Base-by-base conservation (phyloP, 1,284 basidiomycete genomes). In the Moniliophthora roreri region DNA sequence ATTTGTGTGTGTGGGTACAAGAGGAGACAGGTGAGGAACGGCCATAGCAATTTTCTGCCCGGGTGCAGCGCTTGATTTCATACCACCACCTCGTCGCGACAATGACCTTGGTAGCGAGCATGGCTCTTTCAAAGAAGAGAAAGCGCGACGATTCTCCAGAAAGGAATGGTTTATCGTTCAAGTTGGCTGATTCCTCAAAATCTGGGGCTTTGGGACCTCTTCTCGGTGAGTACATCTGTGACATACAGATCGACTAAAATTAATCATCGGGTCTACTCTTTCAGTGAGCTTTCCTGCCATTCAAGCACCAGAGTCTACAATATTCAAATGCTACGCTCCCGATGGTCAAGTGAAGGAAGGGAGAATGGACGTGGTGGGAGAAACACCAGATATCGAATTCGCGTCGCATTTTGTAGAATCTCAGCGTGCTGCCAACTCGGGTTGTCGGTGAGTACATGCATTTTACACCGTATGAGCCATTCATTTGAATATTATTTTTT, bases 231-330 rank as follows among this genome's bases (percentile, higher is more conserved):
- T 71, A 51, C 26, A 45, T 24, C 34, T 40, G 8, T 1, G 18
- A 38, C 21, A 18, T 36, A 48, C 55, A 60, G 60, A 47, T 53
- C 38, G 49, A 52, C 49, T 57, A 52, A 57, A 24, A 36, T 50
- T 47, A n/a, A n/a, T n/a, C n/a, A n/a, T n/a, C n/a, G n/a, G n/a
- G n/a, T n/a, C n/a, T 55, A 26, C 34, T 58, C 50, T 52, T 44
- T 18, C 66, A 94, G 91, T 83, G 54, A 87, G 83, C 67, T 93
- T 90, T 66, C 91, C 91, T 28, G 82, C 85, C 5, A 64, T 92
- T 34, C 69, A 78, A 39, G 81, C 89, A 11, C 77, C 85, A 5
- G 66, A 74, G 54, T 74, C 75, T 7, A 91, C 82, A 2, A 65
- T 84, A 1, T 93, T 92, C 69, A 74, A 77, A 53, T 79, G 85